These are phyloP conservation scores for Tephrocybe sp. DNA, from an alignment of 768 basidiomycete genomes.

Conservation along the genomic window DNA sequence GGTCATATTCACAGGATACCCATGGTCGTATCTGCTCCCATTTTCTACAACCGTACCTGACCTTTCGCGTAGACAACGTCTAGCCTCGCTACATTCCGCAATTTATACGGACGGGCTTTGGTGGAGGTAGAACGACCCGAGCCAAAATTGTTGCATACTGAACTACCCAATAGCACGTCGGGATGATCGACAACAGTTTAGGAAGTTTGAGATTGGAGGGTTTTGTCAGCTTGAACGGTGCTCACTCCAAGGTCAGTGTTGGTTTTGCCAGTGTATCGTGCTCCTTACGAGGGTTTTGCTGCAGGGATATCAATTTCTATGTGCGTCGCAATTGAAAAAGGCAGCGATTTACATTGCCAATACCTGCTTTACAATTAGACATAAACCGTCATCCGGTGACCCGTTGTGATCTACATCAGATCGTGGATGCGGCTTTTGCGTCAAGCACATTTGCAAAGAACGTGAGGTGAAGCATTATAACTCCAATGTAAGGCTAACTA, in stretches of 20 bases:
- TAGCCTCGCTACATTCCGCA: slow-evolving; percentile 63
- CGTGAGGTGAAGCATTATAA: slow-evolving; percentile 33
- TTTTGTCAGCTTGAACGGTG: slow-evolving; percentile 80
- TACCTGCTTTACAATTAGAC: slow-evolving; percentile 40
- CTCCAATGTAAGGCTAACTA: background rate
- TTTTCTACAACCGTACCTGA: background rate
- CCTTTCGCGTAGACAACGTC: slow-evolving; percentile 55
- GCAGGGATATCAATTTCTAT: slow-evolving; percentile 84
- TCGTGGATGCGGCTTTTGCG: slow-evolving; percentile 64
- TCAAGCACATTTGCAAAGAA: slow-evolving; percentile 73
- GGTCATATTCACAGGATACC: slow-evolving; percentile 57
- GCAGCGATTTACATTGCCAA: background rate
- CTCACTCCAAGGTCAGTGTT: slow-evolving; percentile 60
- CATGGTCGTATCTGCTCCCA: slow-evolving; percentile 45
- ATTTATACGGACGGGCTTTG: slow-evolving; percentile 70
- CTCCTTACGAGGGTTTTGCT: slow-evolving; percentile 14
- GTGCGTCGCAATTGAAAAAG: slow-evolving; percentile 41
- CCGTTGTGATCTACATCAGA: slow-evolving; percentile 61
- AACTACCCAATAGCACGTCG: slow-evolving; percentile 53
- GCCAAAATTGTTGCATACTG: slow-evolving; percentile 1
- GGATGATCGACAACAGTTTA: slow-evolving; percentile 52
- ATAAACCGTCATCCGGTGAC: slow-evolving; percentile 75
- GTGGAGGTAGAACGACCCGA: slow-evolving; percentile 48
- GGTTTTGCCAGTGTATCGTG: slow-evolving; percentile 7
- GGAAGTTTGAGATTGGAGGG: slow-evolving; percentile 63